phyloP scores from a whole-genome alignment of 352 stramenopile species.

The Phytopythium ostracodes region DNA sequence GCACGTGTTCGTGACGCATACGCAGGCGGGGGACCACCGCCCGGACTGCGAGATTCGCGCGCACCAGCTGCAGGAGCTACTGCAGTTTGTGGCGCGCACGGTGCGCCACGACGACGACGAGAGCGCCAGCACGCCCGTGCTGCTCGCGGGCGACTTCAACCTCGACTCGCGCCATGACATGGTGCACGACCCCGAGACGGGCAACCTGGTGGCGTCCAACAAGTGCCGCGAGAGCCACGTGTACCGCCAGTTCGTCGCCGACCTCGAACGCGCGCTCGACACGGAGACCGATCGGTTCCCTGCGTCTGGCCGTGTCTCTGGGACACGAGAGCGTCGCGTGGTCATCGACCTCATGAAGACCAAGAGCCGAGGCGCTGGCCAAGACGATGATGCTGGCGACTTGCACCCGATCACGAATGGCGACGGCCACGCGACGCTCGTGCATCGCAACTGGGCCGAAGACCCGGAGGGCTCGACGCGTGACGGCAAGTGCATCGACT shows the following conservation, averaged over 20 bases:
- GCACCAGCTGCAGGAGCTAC: slow-evolving; percentile 58
- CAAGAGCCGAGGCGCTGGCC: not conserved
- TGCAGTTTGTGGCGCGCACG: slow-evolving; percentile 45
- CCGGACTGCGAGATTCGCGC: slow-evolving; percentile 51
- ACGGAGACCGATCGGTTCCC: slow-evolving; percentile 1
- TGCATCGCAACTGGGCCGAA: slow-evolving; percentile 23
- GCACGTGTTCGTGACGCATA: slow-evolving; percentile 86
- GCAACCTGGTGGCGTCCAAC: slow-evolving; percentile 16
- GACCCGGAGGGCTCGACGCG: slow-evolving; percentile 42
- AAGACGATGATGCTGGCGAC: slow-evolving; percentile 23
- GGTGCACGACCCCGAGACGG: slow-evolving; percentile 28
- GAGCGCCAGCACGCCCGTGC: slow-evolving; percentile 39
- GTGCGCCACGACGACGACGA: slow-evolving; percentile 21
- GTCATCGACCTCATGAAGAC: slow-evolving; percentile 71
- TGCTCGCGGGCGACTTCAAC: slow-evolving; percentile 82
- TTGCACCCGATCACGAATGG: slow-evolving; percentile 78
- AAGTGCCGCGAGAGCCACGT: slow-evolving; percentile 51
- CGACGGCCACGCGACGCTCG: slow-evolving; percentile 63
- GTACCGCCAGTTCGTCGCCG: slow-evolving; percentile 52
- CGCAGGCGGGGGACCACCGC: slow-evolving; percentile 55
- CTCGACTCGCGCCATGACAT: slow-evolving; percentile 75
- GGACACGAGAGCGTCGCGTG: slow-evolving; percentile 13
- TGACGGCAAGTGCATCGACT: slow-evolving; percentile 85
- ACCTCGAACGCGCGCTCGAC: slow-evolving; percentile 40
- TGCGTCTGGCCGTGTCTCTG: slow-evolving; percentile 3